Evolutionary conservation across 495 filamentous ascomycete genomes (phyloP).

Genomic region (Niebla homalea): DNA sequence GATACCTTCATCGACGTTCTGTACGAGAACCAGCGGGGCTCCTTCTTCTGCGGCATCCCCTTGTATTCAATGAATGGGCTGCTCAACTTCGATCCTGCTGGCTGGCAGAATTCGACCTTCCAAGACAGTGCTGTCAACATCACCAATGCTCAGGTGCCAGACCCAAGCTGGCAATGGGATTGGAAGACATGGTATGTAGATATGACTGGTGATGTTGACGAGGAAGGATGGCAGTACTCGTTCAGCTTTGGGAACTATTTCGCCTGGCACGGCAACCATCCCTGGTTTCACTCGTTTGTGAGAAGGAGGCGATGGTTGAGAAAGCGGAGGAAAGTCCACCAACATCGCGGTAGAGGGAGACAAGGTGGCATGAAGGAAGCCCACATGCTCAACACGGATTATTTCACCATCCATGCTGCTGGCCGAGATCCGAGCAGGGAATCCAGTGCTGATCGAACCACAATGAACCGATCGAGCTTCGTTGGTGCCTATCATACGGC

Average conservation of each 20-base stretch:
- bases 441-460: constrained; percentile 23
- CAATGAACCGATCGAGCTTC: constrained; percentile 12
- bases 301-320: constrained; percentile 79
- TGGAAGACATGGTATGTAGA: constrained; percentile 95
- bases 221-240: constrained; percentile 92
- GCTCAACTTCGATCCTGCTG: constrained; percentile 69
- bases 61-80: constrained; percentile 78
- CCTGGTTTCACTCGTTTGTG: constrained; percentile 89
- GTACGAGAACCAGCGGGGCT: constrained; percentile 84
- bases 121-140: constrained; percentile 73
- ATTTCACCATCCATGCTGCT: constrained; percentile 64
- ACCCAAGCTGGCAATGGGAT: constrained; percentile 91
- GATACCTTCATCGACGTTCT: constrained; percentile 63
- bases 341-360: constrained; percentile 20
- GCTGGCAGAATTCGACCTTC: constrained; percentile 69
- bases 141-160: constrained; percentile 79
- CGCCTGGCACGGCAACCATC: constrained; percentile 81
- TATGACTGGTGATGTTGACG: constrained; percentile 73
- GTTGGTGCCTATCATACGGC: constrained; percentile 20
- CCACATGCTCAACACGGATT: constrained; percentile 64
- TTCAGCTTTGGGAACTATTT: constrained; percentile 67
- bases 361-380: constrained; percentile 30
- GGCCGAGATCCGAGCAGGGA: constrained; percentile 27
- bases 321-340: constrained; percentile 53
- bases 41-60: constrained; percentile 77